phyloP scores from a whole-genome alignment of 345 rosid genomes.

The Eucalyptus sp. region DNA sequence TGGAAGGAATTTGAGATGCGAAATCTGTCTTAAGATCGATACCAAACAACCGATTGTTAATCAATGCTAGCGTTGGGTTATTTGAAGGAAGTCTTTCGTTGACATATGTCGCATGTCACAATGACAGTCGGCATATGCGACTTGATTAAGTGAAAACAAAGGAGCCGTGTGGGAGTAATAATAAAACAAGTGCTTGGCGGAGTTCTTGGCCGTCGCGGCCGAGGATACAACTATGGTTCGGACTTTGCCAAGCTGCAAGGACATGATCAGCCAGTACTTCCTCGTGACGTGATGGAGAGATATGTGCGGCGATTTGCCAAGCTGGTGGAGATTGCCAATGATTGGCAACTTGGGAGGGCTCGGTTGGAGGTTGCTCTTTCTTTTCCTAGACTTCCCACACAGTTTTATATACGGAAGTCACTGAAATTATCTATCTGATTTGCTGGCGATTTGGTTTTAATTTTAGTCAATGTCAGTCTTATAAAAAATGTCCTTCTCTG shows the following conservation, averaged over 20 bases:
- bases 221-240: conserved; percentile 37
- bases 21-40: too few species aligned
- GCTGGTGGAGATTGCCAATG: conserved; percentile 37
- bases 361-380: conserved; percentile 25
- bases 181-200: conserved; percentile 21
- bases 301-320: conserved; percentile 13
- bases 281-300: conserved; percentile 14
- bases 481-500: neutral
- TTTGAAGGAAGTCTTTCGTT: too few species aligned
- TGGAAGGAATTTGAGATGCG: neutral
- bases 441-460: neutral
- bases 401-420: neutral
- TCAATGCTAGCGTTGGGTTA: too few species aligned
- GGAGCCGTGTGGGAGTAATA: neutral
- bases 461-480: neutral
- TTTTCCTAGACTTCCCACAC: neutral
- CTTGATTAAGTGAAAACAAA: neutral
- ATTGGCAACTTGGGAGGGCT: conserved; percentile 28
- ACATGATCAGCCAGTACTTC: conserved; percentile 18
- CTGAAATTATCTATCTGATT: neutral
- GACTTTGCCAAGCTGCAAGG: conserved; percentile 28
- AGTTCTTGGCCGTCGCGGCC: conserved; percentile 18
- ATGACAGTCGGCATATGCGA: too few species aligned
- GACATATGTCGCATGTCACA: too few species aligned
- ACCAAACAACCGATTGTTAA: too few species aligned